Base-by-base conservation (phyloP, 1,139 yeast genomes). In the Geotrichum europaeum region DNA sequence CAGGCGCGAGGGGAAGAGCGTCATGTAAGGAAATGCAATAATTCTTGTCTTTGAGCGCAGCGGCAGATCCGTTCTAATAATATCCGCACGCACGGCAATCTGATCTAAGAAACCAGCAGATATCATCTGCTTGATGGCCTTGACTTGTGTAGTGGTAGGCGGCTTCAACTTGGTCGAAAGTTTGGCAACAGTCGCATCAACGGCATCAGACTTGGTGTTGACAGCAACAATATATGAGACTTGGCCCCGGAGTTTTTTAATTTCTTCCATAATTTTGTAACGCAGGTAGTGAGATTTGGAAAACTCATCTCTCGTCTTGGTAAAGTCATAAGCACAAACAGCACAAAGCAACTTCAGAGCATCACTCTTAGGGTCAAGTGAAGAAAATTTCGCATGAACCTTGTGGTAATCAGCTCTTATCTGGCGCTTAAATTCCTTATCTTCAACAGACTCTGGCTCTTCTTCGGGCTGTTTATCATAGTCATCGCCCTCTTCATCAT, bases 101-200 rank as follows among this genome's bases (percentile, higher is more conserved):
- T 89, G 96, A 72, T 95, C 99, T 56, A 94, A 79, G 68, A 89
- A 95, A 0, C 99, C 99, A 0, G 97, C 86, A 2, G 97, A 84
- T 10, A 94, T 78, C 85, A 95, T 92, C 73, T 95, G 99, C 70
- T 91, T 92, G 65, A 95, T 76, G 0, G 96, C 87, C 59, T 84
- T 81, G 12, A 90, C 72, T 75, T 95, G 99, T 18, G 75, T 72
- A 56, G 82, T 80, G 10, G 80, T 74, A 0, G 99, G 99, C 10
- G 89, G 84, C 0, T 80, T 82, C 34, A 90, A 76, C 68, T 84
- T 86, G n/a, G 63, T 64, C 65, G 83, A 67, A 9, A 84, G 83
- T 25, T 78, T 73, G n/a, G 77, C 79, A 7, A 76, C 74, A 1
- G 71, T 67, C 1, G 79, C 75, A 3, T 78, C 75, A 0, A 79